Evolutionary conservation across 345 rosid species (phyloP).

Genomic region (Eucalyptus viminalis): DNA sequence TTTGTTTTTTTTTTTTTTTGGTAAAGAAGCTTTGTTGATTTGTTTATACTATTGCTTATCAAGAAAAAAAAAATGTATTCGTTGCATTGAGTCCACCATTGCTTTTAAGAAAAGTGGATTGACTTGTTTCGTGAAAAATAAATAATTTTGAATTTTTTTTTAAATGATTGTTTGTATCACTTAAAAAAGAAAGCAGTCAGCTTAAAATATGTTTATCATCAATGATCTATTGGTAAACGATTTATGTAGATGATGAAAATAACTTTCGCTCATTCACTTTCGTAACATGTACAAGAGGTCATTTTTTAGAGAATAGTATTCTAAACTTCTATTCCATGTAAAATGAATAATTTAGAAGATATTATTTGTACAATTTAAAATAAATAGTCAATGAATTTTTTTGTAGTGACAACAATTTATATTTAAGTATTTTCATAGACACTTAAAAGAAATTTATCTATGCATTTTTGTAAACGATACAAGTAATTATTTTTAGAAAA

Average conservation of each 20-base stretch:
- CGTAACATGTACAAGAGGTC: accelerated
- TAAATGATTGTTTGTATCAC: background rate
- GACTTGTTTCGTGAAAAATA: accelerated
- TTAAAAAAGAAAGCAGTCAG: background rate
- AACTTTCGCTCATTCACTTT: accelerated
- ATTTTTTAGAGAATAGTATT: background rate
- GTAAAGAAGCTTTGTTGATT: too few relatives aligned
- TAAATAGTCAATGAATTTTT: too few relatives aligned
- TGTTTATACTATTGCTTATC: background rate
- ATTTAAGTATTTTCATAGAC: too few relatives aligned
- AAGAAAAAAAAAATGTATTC: background rate
- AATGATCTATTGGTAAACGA: accelerated
- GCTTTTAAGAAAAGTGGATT: background rate
- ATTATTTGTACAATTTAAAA: too few relatives aligned
- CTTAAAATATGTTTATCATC: background rate
- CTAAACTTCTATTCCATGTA: accelerated
- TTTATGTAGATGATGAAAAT: accelerated
- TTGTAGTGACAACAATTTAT: background rate
- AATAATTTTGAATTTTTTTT: accelerated
- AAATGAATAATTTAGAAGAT: too few relatives aligned
- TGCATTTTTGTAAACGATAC: background rate
- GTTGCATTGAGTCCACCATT: background rate
- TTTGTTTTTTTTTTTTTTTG: too few relatives aligned
- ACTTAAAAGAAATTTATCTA: too few relatives aligned
- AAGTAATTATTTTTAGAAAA: too few relatives aligned